Base-by-base conservation (phyloP, 768 basidiomycete species). In the Ephemerocybe angulata region DNA sequence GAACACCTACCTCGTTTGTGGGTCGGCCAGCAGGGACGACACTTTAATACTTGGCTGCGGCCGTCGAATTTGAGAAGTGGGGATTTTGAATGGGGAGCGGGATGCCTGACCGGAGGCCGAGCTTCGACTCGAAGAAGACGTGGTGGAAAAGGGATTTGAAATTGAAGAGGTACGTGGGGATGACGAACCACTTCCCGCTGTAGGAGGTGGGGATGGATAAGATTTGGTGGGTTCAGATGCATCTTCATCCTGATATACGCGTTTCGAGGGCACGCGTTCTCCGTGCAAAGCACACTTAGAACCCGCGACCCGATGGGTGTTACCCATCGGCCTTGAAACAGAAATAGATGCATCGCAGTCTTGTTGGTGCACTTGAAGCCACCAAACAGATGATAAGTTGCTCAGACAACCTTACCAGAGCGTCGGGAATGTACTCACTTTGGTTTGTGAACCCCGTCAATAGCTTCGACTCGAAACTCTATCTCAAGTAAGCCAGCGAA, bases 1-100 rank as follows among this genome's bases (percentile, higher is more conserved):
- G 25, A 44, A 27, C 49, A 62, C 70, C 61, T 68, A 83, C 85
- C 82, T 80, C 52, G 72, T 76, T 58, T 77, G 80, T 52, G 77
- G 69, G 52, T 82, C 79, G 21, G 80, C 70, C 33, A 86, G 70
- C 52, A 86, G 76, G 41, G 84, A 84, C 17, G 84, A 77, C 37
- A 81, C 77, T 62, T 80, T 81, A 46, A 85, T 78, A 40, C 82
- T 77, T 55, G 81, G 78, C 59, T 78, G 76, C 58, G 66, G 67
- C 55, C 73, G 70, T 53, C 65, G 57, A 57, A 62, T 72, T 59
- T 72, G 73, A 55, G 64, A 60, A 69, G 59, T 31, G 61, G 69
- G 67, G 62, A 62, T 63, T 40, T 67, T 65, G 51, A 50, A 50
- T 56, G 54, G 46, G 40, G 58, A 56, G 50, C 42, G 13, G 53